Evolutionary conservation across 306 rosid genomes (phyloP), one percentile per base, ranked within the genome.

Genomic region (Dicorynia guianensis): DNA sequence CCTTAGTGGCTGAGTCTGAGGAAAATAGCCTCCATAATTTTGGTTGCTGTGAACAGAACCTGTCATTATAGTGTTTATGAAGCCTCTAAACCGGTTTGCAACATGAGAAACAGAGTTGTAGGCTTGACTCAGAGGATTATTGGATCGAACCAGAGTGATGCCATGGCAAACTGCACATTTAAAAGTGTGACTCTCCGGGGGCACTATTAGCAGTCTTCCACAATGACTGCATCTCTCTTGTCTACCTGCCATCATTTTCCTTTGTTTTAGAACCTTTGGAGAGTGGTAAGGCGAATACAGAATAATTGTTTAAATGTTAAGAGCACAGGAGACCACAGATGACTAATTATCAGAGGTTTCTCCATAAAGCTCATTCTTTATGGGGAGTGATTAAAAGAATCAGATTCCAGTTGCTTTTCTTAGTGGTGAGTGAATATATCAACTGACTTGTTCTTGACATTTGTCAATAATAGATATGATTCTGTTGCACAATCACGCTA

Each of bases 81-180:
- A 59, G 59, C 81, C 84, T 75, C 76, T 70, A 20, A 83, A 71
- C 44, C 60, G 74, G 57, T 69, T 79, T n/a, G 84, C 72, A 13
- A 68, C 54, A 35, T 71, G 66, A 42, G 63, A 71, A 44, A 75
- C 25, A 61, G 76, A 64, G 20, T 70, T 75, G 48, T 83, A 64
- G 50, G 81, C 63, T 66, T 75, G 79, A 71, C 13, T 79, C 63
- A 67, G 6, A 25, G 30, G 36, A 71, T 69, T 46, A 19, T 25
- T 15, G n/a, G 68, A 61, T 55, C 34, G 59, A 70, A 72, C 4
- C n/a, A 6, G 55, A 11, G 82, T 87, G 67, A 80, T 65, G 71
- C 79, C 80, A 57, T 48, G 63, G 85, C 89, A 87, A n/a, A 67
- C 54, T 49, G 82, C 69, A 58, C 91, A 87, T 67, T 42, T 49